Percentiles rank a stretch among this genome's conserved stretches.
These are phyloP conservation scores for Ajuga chamaepitys DNA, from an alignment of 257 asterid genomes.

Conservation along the genomic window DNA sequence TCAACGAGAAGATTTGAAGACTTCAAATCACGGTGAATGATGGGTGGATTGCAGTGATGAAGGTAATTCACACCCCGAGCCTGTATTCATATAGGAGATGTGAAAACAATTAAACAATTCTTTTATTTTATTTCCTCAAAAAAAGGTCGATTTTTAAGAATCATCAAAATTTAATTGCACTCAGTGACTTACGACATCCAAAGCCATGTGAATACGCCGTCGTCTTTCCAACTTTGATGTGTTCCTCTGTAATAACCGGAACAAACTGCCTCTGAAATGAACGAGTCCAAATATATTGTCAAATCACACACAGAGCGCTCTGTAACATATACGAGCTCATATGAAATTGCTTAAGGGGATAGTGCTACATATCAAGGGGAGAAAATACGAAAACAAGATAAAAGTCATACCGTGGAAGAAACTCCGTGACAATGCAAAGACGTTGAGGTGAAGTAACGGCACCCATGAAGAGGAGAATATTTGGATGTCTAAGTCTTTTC, in stretches of 20 bases:
- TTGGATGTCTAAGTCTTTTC: constrained; percentile 97
- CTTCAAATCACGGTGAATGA: constrained; percentile 87
- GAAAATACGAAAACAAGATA: neutral
- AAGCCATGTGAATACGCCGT: constrained; percentile 87
- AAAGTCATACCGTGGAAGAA: constrained; percentile 81
- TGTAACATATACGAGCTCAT: neutral
- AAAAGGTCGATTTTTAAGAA: neutral
- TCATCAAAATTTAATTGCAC: constrained; percentile 19
- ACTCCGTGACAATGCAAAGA: constrained; percentile 96
- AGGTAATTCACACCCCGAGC: constrained; percentile 97
- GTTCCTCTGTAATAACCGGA: constrained; percentile 73
- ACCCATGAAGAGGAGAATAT: constrained; percentile 98
- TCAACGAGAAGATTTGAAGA: constrained; percentile 98
- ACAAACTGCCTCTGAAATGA: constrained; percentile 80
- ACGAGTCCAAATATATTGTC: constrained; percentile 1
- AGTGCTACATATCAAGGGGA: neutral
- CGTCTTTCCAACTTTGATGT: constrained; percentile 70
- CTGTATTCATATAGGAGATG: constrained; percentile 29
- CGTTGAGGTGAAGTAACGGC: constrained; percentile 93
- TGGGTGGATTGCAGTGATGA: constrained; percentile 84
- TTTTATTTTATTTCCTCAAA: neutral
- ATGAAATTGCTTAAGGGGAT: constrained; percentile 2
- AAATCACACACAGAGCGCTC: neutral
- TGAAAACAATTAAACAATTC: neutral
- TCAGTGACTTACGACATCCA: constrained; percentile 61